Evolutionary conservation across 441 rosid species (phyloP), one percentile per base, ranked within the genome.

Genomic region (Gossypium gossypioides): DNA sequence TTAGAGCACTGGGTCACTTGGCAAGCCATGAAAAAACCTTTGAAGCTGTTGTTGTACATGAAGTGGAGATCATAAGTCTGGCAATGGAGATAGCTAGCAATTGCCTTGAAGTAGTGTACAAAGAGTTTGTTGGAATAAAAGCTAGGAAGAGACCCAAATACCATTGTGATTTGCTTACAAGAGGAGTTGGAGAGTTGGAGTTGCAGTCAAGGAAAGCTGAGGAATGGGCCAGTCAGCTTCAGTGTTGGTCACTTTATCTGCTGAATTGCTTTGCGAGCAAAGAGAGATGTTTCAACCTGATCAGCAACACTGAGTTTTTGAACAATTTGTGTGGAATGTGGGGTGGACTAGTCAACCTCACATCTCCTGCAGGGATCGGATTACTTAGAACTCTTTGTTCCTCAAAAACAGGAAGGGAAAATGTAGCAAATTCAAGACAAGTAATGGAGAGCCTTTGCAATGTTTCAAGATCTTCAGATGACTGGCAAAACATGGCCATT

Each of bases 141-240:
- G 73, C 82, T 60, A 81, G 75, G n/a, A 78, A 76, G 66, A 84
- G 96, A 78, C 18, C 79, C 55, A 84, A 85, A 78, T 89, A 93
- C 72, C 97, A 93, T 1, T 68, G 88, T 21, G 91, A 93, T 48
- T 72, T 93, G 80, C 84, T 89, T 25, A 89, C 97, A 21, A 84
- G 88, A 82, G 96, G 97, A 44, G 74, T 75, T 29, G 93, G 90
- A 76, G 93, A 89, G 59, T 42, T 52, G 44, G 89, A 86, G 65
- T 74, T 77, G 65, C 92, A 86, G 79, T 77, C 80, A 62, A 75
- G 74, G 59, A 91, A 84, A 74, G 97, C 93, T 3, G 97, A 92
- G 79, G 92, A 92, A 81, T 91, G 97, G 97, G 86, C 86, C 10
- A 75, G 83, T 70, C 97, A 91, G 71, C 80, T 92, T 15, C 97